A percentile compares a stretch with the other conserved stretches of the same genome.
Evolutionary conservation across 164 flowering plant genomes (phyloP).

Genomic region (Amborella trichopoda): DNA sequence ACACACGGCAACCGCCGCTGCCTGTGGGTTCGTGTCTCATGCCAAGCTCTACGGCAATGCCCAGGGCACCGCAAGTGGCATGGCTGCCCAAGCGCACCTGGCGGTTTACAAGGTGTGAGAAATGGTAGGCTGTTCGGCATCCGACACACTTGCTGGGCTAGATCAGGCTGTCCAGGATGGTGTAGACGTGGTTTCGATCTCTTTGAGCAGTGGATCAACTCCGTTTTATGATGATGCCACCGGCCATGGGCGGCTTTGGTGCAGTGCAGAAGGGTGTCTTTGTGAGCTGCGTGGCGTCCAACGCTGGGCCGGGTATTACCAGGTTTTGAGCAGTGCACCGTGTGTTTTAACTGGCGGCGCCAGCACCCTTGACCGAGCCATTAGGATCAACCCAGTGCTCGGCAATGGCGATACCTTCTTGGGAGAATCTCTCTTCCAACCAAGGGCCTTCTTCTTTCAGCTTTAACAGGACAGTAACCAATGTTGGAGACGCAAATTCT

Average conservation of each 20-base stretch:
- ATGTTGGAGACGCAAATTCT: slow-evolving; percentile 26
- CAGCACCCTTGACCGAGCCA: too few species aligned
- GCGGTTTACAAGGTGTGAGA: slow-evolving; percentile 50
- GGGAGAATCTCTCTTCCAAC: too few species aligned
- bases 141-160: slow-evolving; percentile 46
- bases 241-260: neutral
- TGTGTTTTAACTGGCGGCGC: too few species aligned
- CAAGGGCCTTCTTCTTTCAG: too few species aligned
- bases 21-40: slow-evolving; percentile 31
- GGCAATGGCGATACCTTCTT: too few species aligned
- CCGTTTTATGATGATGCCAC: neutral
- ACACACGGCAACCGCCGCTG: slow-evolving; percentile 47
- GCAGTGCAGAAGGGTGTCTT: neutral
- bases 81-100: slow-evolving; percentile 38
- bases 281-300: too few species aligned
- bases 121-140: slow-evolving; percentile 12
- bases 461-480: slow-evolving; percentile 22
- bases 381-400: too few species aligned
- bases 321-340: too few species aligned
- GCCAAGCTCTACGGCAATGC: slow-evolving; percentile 42
- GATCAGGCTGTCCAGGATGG: slow-evolving; percentile 56
- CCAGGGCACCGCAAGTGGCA: slow-evolving; percentile 38
- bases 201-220: slow-evolving; percentile 21
- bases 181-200: slow-evolving; percentile 52
- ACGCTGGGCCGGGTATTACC: too few species aligned